phyloP scores from a whole-genome alignment of 1,139 yeast genomes.

The Hansenula lynferdii region DNA sequence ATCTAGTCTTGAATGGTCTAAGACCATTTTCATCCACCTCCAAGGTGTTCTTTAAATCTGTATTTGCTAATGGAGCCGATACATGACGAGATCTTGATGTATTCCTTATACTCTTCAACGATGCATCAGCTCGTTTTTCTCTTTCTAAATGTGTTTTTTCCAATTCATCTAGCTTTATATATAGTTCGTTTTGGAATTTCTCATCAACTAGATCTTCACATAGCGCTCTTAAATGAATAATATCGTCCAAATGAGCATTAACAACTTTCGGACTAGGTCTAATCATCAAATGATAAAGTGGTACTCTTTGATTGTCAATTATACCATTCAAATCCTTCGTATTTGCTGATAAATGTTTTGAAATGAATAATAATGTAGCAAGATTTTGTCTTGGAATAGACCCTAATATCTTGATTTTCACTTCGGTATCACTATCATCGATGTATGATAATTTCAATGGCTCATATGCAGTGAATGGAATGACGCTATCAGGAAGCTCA shows the following conservation, averaged over 20 bases:
- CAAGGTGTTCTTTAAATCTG: constrained; percentile 1
- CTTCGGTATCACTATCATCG: not conserved
- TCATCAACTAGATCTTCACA: constrained; percentile 10
- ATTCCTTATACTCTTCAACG: constrained; percentile 8
- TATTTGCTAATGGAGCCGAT: not conserved
- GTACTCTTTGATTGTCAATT: constrained; percentile 5
- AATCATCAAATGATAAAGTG: constrained; percentile 17
- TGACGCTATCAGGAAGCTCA: constrained; percentile 30
- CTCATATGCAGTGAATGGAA: constrained; percentile 27
- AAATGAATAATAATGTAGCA: constrained; percentile 15
- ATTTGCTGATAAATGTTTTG: constrained; percentile 11
- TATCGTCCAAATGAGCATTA: constrained; percentile 8
- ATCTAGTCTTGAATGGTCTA: constrained; percentile 18
- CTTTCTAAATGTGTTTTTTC: constrained; percentile 13
- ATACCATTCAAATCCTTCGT: not conserved
- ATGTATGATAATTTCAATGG: constrained; percentile 12
- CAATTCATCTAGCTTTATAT: constrained; percentile 9
- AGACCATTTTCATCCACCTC: constrained; percentile 13
- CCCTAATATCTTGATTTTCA: constrained; percentile 11
- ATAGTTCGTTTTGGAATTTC: constrained; percentile 7
- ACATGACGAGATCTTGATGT: constrained; percentile 3
- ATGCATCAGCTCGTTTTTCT: constrained; percentile 13
- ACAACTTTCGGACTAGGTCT: constrained; percentile 16
- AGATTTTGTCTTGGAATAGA: constrained; percentile 25
- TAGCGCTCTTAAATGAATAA: constrained; percentile 5